Percentiles rank a stretch among this genome's conserved stretches.
Conservation (phyloP, 2,329 filamentous ascomycete species). For the Alternaria brassicae region DNA sequence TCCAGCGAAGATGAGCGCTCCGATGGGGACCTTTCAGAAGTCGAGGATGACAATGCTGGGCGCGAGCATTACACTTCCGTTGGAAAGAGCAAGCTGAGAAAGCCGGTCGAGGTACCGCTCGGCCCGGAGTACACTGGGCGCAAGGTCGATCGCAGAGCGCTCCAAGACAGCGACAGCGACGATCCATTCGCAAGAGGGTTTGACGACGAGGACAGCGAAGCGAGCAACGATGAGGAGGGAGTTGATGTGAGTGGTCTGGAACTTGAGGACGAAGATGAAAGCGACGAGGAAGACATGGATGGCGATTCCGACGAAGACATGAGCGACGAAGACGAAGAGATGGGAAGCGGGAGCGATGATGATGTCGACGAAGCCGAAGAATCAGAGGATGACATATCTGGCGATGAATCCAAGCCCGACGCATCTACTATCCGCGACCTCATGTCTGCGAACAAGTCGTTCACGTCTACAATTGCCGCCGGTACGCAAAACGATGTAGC, state of each 20-base stretch:
- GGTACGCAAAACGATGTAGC: constrained; percentile 78
- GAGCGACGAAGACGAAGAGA: constrained; percentile 44
- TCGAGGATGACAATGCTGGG: constrained; percentile 62
- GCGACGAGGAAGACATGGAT: constrained; percentile 50
- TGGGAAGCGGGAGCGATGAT: constrained; percentile 60
- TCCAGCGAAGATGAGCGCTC: constrained; percentile 65
- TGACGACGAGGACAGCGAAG: constrained; percentile 50
- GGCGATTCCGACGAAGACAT: constrained; percentile 52
- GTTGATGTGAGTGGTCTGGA: constrained; percentile 27
- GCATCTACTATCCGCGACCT: constrained; percentile 69
- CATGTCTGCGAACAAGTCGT: constrained; percentile 70
- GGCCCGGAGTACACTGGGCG: constrained; percentile 83
- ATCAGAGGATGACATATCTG: constrained; percentile 51
- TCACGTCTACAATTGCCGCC: constrained; percentile 69
- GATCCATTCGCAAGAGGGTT: constrained; percentile 56
- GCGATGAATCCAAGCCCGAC: constrained; percentile 43
- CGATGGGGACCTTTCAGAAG: constrained; percentile 55
- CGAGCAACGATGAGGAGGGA: constrained; percentile 48
- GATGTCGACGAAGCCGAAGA: constrained; percentile 49
- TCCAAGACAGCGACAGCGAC: constrained; percentile 62
- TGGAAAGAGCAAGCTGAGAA: constrained; percentile 84
- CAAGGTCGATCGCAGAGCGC: constrained; percentile 72
- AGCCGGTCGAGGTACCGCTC: constrained; percentile 71
- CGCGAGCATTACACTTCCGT: constrained; percentile 88
- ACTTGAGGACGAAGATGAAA: constrained; percentile 7